These are phyloP conservation scores for Vaccinium vitisidaea DNA, from an alignment of 148 eudicot species.

Conservation along the genomic window DNA sequence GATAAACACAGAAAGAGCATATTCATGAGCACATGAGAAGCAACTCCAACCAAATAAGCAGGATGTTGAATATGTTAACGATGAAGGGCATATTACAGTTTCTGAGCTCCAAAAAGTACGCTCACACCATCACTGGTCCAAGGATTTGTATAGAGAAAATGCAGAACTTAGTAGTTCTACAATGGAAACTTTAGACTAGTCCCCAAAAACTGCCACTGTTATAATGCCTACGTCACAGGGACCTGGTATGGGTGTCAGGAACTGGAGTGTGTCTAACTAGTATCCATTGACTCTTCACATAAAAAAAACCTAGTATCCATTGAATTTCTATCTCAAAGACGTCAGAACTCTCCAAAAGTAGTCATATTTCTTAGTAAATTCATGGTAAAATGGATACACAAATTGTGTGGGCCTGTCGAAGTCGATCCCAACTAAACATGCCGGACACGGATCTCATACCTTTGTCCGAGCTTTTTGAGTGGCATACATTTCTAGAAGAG, in stretches of 20 bases:
- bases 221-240: neutral
- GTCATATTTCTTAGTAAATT: neutral
- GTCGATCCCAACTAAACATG: neutral
- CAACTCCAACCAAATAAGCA: constrained; percentile 2
- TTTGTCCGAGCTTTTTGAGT: neutral
- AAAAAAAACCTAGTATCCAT: no score
- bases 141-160: neutral
- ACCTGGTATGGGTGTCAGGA: neutral
- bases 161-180: neutral
- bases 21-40: constrained; percentile 8
- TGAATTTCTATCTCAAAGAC: neutral
- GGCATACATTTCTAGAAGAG: neutral
- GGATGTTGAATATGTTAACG: neutral
- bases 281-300: neutral
- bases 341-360: neutral
- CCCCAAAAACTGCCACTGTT: neutral
- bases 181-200: neutral
- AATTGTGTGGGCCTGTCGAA: neutral
- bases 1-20: neutral
- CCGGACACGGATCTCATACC: neutral
- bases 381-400: neutral
- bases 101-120: neutral
- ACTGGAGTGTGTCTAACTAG: neutral
- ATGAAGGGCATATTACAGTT: neutral
- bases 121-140: neutral